Evolutionary conservation across 78 protist genomes (phyloP), one percentile per base, ranked within the genome.

Genomic region (Polysphondylium violaceum): DNA sequence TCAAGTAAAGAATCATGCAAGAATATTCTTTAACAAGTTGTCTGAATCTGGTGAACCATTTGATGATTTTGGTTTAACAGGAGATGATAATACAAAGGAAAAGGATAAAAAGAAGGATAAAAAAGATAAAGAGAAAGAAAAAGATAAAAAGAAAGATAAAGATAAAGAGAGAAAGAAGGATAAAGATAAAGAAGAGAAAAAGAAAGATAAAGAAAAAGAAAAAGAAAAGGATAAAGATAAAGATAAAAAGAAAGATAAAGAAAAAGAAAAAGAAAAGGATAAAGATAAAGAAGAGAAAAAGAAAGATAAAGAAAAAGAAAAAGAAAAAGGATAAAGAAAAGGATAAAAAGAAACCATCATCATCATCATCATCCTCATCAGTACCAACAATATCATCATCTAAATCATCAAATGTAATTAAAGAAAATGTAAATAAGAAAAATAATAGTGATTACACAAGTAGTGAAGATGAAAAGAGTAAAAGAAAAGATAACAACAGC

Each of bases 1-100:
- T 16, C 89, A 81, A 40, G 76, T 69, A 9, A 65, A 68, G 44
- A 81, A 81, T 56, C 89, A 81, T 56, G 76, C 78, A 29, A 40
- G 78, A 40, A 55, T 53, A 55, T 69, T 27, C 58, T 68, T 68
- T 68, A 58, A 65, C 7, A 81, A 68, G 17, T 31, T 76, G 0
- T 0, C 21, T 3, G 23, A 60, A 35, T 5, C 67, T 40, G 36
- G 41, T 33, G 63, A 50, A 17, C 23, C 8, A 19, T 25, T 1
- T 27, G 23, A 36, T 36, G 81, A 73, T 19, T 14, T 53, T 16
- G 44, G 50, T 51, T 50, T 71, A 31, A 59, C 19, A 21, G n/a
- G 11, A 47, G 76, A 47, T 71, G 59, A 41, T 19, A 8, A 60
- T n/a, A 9, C 21, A 60, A 50, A 16, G 25, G 12, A 9, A 9